Evolutionary conservation across 768 basidiomycete genomes (phyloP), one percentile per base, ranked within the genome.

Genomic region (Lactarius deliciosus): DNA sequence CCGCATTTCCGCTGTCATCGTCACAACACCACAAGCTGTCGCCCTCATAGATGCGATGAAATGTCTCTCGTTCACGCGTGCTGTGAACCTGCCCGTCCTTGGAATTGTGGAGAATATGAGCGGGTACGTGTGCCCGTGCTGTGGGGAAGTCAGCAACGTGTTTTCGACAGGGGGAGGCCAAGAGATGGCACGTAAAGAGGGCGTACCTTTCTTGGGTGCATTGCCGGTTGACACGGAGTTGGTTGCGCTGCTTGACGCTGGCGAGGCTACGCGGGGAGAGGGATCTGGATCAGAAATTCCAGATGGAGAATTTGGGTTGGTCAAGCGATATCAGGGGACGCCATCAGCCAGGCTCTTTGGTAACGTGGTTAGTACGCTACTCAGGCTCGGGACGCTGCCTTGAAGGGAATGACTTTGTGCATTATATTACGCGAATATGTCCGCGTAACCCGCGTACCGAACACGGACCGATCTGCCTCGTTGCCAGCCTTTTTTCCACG

Each of bases 61-160:
- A 79, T 97, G 94, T 71, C 84, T 98, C 66, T 96, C 95, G 47
- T 99, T 99, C 79, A 92, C 96, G 16, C 90, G 90, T 20, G 85
- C 92, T 10, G 91, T 95, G 70, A 84, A 85, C 60, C 80, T 98
- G 15, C 94, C 90, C 16, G 88, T 99, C 41, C 79, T 96, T 64
- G 97, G 97, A 10, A 76, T 99, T 59, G 88, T 99, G 72, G 97
- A 98, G 75, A 99, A 98, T 79, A 98, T 98, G 97, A 92, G 93
- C 70, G 97, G 97, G 59, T 98, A 97, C 78, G 91, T 90, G 22
- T 98, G 96, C 74, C 97, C 97, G 55, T 97, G 96, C 75, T 98
- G 97, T 75, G 93, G 93, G 18, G 96, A 98, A 76, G 81, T 98
- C 71, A 93, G 88, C 80, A 93, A 96, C 75, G 86, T 97, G 62